Evolutionary conservation across 2,329 filamentous ascomycete species (phyloP).

Genomic region (Hymenoscyphus salicellus): DNA sequence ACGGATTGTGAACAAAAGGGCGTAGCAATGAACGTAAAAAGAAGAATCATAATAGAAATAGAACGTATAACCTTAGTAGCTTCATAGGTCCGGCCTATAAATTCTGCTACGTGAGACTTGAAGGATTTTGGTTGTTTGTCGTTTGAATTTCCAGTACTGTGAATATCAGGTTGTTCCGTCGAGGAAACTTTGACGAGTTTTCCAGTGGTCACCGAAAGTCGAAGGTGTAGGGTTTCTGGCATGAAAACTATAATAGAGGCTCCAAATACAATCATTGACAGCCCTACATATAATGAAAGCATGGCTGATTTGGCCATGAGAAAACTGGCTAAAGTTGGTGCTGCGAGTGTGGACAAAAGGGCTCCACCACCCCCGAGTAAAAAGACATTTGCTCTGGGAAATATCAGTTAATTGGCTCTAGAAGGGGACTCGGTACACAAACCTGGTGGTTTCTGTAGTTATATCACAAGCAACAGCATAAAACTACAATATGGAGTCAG

Average conservation of each 20-base stretch:
- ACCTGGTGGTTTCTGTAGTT: slow-evolving; percentile 39
- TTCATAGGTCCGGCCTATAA: slow-evolving; percentile 19
- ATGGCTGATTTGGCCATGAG: slow-evolving; percentile 37
- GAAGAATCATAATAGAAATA: slow-evolving; percentile 31
- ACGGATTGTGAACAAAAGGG: slow-evolving; percentile 21
- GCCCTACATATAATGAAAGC: slow-evolving; percentile 28
- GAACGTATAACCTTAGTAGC: slow-evolving; percentile 30
- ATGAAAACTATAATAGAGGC: slow-evolving; percentile 28
- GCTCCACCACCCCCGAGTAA: slow-evolving; percentile 34
- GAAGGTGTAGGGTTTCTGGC: slow-evolving; percentile 35
- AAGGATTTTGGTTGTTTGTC: slow-evolving; percentile 5
- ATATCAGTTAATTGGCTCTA: neutral
- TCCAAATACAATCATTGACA: slow-evolving; percentile 19
- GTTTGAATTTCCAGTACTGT: neutral
- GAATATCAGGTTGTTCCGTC: slow-evolving; percentile 8
- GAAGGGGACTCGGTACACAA: neutral
- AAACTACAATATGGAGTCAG: slow-evolving; percentile 16
- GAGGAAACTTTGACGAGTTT: slow-evolving; percentile 11
- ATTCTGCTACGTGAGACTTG: slow-evolving; percentile 17
- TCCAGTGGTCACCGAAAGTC: slow-evolving; percentile 11
- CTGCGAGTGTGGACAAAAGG: slow-evolving; percentile 38
- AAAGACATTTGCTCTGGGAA: slow-evolving; percentile 39
- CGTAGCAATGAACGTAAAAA: slow-evolving; percentile 29
- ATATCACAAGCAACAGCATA: slow-evolving; percentile 40
- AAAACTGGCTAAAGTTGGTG: slow-evolving; percentile 38